Evolutionary conservation across 2,329 filamentous ascomycete genomes (phyloP).

Genomic region (Rutstroemia sp.): DNA sequence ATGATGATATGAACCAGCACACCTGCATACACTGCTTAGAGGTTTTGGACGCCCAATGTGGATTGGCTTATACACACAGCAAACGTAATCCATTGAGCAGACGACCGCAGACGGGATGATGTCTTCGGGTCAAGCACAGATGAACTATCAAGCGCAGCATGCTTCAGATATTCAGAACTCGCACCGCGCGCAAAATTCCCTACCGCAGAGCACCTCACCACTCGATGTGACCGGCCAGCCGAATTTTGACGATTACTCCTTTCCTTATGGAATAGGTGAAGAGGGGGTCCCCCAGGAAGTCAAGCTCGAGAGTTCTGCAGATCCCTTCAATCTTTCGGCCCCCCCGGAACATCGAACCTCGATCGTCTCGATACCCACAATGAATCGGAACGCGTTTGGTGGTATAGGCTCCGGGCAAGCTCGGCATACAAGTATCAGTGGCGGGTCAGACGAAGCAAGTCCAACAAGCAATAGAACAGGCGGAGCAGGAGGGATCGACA

Average conservation of each 20-base stretch:
- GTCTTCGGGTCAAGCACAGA: neutral
- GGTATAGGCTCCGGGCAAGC: constrained; percentile 12
- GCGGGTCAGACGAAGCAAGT: constrained; percentile 29
- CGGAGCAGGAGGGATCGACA: constrained; percentile 16
- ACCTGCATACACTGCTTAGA: neutral
- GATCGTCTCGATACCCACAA: constrained; percentile 18
- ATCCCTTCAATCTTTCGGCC: constrained; percentile 20
- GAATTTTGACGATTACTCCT: constrained; percentile 46
- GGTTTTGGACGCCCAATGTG: neutral
- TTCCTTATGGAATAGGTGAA: constrained; percentile 40
- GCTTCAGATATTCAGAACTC: neutral
- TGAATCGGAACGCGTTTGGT: constrained; percentile 20
- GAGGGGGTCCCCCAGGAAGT: constrained; percentile 30
- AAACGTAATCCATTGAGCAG: neutral
- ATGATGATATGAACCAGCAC: neutral
- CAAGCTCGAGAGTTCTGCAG: constrained; percentile 19
- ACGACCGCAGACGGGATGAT: neutral
- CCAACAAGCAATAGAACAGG: constrained; percentile 24
- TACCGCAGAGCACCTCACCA: constrained; percentile 15
- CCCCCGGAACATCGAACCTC: constrained; percentile 20
- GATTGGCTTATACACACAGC: neutral
- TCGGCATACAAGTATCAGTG: constrained; percentile 23
- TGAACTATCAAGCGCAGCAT: constrained; percentile 2
- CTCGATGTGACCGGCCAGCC: constrained; percentile 19
- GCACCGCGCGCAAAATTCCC: neutral